These are phyloP conservation scores for Allomyces javanicus DNA, from an alignment of 192 early-diverging fungal species.

Conservation along the genomic window DNA sequence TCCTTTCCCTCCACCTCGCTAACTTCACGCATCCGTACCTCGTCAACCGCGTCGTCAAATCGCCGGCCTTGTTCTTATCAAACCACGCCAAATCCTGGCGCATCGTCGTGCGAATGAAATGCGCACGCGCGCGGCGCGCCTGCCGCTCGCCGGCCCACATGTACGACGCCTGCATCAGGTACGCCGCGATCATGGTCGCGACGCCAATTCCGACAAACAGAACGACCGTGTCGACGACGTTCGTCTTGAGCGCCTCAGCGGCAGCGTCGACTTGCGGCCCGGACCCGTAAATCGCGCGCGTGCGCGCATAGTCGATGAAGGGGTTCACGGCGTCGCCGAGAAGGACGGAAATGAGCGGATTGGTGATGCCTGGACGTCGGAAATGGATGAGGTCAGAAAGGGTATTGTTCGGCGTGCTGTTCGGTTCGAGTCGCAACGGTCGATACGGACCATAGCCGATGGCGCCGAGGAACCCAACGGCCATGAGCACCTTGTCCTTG, in stretches of 20 bases:
- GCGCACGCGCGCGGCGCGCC: slow-evolving; percentile 53
- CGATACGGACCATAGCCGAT: slow-evolving; percentile 12
- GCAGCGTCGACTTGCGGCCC: neutral
- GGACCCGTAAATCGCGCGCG: neutral
- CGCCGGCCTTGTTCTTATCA: slow-evolving; percentile 52
- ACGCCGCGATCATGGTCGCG: slow-evolving; percentile 29
- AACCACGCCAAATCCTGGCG: slow-evolving; percentile 81
- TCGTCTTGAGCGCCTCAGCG: slow-evolving; percentile 2
- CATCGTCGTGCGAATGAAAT: slow-evolving; percentile 55
- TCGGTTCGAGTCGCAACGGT: too few species aligned
- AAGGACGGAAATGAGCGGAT: slow-evolving; percentile 12
- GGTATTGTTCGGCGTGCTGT: slow-evolving; percentile 14
- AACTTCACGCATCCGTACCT: neutral
- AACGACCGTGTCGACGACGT: slow-evolving; percentile 11
- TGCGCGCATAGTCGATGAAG: slow-evolving; percentile 11
- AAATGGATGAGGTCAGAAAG: slow-evolving; percentile 23
- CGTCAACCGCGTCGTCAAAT: slow-evolving; percentile 59
- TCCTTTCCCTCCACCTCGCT: too few species aligned
- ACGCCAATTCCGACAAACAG: slow-evolving; percentile 37
- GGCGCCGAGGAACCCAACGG: slow-evolving; percentile 16
- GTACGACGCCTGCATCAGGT: slow-evolving; percentile 36
- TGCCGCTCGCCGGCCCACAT: slow-evolving; percentile 30
- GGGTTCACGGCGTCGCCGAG: slow-evolving; percentile 13
- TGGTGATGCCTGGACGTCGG: slow-evolving; percentile 20
- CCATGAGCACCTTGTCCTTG: slow-evolving; percentile 32